Base-by-base conservation (phyloP, 2,329 filamentous ascomycete genomes). In the Epichloe brachyelytri region DNA sequence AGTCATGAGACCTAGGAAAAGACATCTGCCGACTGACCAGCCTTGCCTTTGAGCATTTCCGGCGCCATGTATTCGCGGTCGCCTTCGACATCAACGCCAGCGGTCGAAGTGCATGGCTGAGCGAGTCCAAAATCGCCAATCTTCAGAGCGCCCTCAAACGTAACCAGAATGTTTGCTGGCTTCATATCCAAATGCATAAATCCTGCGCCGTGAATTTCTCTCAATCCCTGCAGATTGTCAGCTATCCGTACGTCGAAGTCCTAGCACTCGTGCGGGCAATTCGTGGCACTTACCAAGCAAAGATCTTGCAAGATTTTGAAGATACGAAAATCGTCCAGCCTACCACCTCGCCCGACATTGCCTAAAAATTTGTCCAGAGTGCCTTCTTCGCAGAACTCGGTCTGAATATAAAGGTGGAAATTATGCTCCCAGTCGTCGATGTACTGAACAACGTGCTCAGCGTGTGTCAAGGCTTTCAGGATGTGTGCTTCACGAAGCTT, bases 231-330 rank as follows among this genome's bases (percentile, higher is more conserved):
- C 14, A 51, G 46, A 45, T 44, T 0, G 48, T 58, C 34, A 57
- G 58, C n/a, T 50, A 22, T n/a, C 10, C 7, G 12, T 12, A n/a
- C 37, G 17, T 11, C 17, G 2, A 43, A 17, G n/a, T 48, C 12
- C 19, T 19, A n/a, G 14, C 8, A 36, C 44, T 45, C 44, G 50
- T 48, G 15, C 37, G 38, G 19, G 14, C 14, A n/a, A 22, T 6
- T n/a, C 11, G 39, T 19, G 39, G 2, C 44, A 74, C 85, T 70
- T 79, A 93, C 88, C 74, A 85, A 72, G 60, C 83, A 79, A 53
- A 95, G 69, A 66, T 98, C 93, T 41, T 95, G 78, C 59, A 97
- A 72, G 52, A 97, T 91, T 72, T 98, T 98, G 88, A 93, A 98
- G 66, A 97, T 96, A 55, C 93, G 81, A 70, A 98, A 98, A 65